These are phyloP conservation scores for Aurifilum marmelostoma DNA, from an alignment of 2,329 filamentous ascomycete genomes.

Conservation along the genomic window DNA sequence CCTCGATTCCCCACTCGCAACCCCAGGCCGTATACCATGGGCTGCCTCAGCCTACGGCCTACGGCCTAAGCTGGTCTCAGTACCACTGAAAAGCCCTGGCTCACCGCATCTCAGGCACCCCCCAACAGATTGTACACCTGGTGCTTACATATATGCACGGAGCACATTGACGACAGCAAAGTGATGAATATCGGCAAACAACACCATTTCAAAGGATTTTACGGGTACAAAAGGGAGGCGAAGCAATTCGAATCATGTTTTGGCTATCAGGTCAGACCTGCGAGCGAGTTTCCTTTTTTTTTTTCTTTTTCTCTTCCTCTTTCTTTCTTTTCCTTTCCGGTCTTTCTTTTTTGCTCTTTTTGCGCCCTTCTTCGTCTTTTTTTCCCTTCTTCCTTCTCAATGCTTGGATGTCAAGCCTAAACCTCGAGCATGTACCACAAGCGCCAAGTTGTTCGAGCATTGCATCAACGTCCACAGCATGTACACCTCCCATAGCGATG, in stretches of 20 bases:
- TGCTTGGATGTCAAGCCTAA: background rate
- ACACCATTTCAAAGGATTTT: background rate
- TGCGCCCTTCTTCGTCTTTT: no score
- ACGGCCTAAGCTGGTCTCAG: slow-evolving; percentile 24
- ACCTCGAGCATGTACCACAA: slow-evolving; percentile 11
- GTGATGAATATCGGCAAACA: background rate
- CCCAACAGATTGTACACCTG: no score
- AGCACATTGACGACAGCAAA: background rate
- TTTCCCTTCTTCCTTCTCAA: background rate
- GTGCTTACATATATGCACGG: background rate
- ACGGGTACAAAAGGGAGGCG: slow-evolving; percentile 1
- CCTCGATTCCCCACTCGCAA: slow-evolving; percentile 18
- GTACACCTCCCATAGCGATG: slow-evolving; percentile 19
- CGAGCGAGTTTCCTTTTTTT: background rate
- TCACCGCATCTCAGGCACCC: background rate
- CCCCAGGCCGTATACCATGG: slow-evolving; percentile 17
- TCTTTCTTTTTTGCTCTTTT: slow-evolving; percentile 11
- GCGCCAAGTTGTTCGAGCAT: background rate
- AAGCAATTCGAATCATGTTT: slow-evolving; percentile 16
- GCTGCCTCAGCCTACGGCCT: slow-evolving; percentile 23
- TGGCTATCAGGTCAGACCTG: slow-evolving; percentile 6
- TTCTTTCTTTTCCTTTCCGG: background rate
- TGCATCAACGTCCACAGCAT: slow-evolving; percentile 12
- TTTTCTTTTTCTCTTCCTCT: slow-evolving; percentile 5
- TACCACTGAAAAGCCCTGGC: slow-evolving; percentile 18